Base-by-base conservation (phyloP, 2,329 filamentous ascomycete genomes). In the Curvularia spicifera region DNA sequence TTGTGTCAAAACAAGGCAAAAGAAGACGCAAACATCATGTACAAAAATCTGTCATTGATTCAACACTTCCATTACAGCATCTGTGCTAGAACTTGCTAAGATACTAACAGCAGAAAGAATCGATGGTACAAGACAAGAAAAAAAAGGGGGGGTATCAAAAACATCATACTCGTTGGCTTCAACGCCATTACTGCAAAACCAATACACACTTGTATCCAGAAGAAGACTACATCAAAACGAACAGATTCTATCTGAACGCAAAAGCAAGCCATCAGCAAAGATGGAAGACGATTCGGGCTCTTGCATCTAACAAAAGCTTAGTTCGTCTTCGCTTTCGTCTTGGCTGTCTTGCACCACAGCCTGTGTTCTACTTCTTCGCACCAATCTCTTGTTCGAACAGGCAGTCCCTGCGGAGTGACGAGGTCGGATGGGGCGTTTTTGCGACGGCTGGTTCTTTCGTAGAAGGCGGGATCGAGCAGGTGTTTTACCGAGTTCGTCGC, bases 301-400 rank as follows among this genome's bases (percentile, higher is more conserved):
- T 49, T 53, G 60, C 31, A 29, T 3, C 60, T 65, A 71, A n/a
- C 66, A 63, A 57, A 74, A 72, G 61, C 70, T 71, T 51, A 75
- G 52, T 57, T 75, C 74, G 59, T 76, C 74, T 45, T 74, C 71
- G 47, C 72, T 75, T 9, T 61, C 67, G 4, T 61, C 64, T 2
- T 59, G 64, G 24, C 43, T 51, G 20, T 60, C 59, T 4, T 45
- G 47, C 4, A 54, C 37, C 2, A 26, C 22, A 28, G n/a, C 13
- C 3, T 2, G 22, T 7, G 6, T 44, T 5, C 7, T 24, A 49
- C 42, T 45, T 29, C 28, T 6, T 46, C 35, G 47, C 26, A 18
- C 22, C 6, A 26, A 20, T 5, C 56, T 48, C 45, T 53, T 62
- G 59, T 63, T 62, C 63, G 4, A 24, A 5, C 60, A 29, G 61